Evolutionary conservation across 768 basidiomycete genomes (phyloP).

Genomic region (Strobilomyces echinocephalus): DNA sequence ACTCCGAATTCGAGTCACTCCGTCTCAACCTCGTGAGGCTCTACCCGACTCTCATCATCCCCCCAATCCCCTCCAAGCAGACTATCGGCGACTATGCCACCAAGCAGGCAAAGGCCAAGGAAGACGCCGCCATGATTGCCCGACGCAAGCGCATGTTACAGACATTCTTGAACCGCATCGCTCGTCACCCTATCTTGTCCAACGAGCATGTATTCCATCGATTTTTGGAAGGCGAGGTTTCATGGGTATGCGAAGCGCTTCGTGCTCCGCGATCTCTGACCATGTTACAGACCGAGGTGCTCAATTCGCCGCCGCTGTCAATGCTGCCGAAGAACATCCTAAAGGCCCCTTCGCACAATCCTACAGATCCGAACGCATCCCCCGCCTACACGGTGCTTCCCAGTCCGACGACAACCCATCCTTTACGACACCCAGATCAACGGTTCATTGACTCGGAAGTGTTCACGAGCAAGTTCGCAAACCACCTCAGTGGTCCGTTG

Average conservation of each 20-base stretch:
- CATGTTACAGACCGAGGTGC: conserved; percentile 68
- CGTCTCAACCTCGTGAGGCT: conserved; percentile 77
- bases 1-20: conserved; percentile 96
- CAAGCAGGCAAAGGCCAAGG: conserved; percentile 94
- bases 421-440: conserved; percentile 89
- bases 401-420: conserved; percentile 82
- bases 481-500: conserved; percentile 87
- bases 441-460: conserved; percentile 93
- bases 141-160: conserved; percentile 91
- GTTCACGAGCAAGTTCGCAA: conserved; percentile 93
- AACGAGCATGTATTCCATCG: conserved; percentile 95
- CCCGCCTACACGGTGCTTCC: conserved; percentile 81
- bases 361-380: conserved; percentile 71
- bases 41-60: conserved; percentile 94
- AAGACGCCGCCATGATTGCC: conserved; percentile 88
- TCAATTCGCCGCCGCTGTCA: conserved; percentile 89
- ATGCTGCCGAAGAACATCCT: conserved; percentile 92
- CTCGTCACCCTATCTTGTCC: conserved; percentile 89
- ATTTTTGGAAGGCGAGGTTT: conserved; percentile 92
- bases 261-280: conserved; percentile 4
- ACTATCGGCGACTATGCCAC: conserved; percentile 94
- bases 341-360: conserved; percentile 92
- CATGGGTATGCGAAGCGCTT: conserved; percentile 63
- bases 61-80: conserved; percentile 97
- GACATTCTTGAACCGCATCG: conserved; percentile 88